Conservation (phyloP, 1,284 basidiomycete genomes). For the Xerocomus minutiporus region DNA sequence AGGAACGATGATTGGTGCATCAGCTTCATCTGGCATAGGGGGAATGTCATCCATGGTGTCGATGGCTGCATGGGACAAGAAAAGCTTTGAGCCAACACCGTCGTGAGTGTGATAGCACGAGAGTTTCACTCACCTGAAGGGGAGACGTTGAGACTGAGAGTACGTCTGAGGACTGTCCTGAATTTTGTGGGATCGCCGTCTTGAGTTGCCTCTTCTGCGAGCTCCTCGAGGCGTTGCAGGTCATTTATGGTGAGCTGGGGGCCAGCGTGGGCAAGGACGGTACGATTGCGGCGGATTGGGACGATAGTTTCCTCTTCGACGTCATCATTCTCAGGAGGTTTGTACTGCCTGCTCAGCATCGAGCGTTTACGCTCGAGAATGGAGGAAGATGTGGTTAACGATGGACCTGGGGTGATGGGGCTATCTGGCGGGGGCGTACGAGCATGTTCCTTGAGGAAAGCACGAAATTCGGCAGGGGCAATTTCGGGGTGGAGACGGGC, state of each 20-base stretch:
- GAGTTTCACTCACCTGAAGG: conserved; percentile 64
- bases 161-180: conserved; percentile 78
- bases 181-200: conserved; percentile 83
- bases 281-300: conserved; percentile 65
- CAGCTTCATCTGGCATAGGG: conserved; percentile 72
- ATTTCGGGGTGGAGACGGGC: conserved; percentile 95
- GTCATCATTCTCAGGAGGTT: conserved; percentile 70
- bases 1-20: conserved; percentile 85
- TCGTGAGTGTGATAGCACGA: conserved; percentile 10
- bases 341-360: conserved; percentile 88
- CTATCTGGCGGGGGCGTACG: conserved; percentile 52
- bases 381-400: conserved; percentile 39
- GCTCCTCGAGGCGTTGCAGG: conserved; percentile 86
- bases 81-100: conserved; percentile 19
- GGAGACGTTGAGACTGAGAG: conserved; percentile 83
- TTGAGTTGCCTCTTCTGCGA: conserved; percentile 83
- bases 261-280: conserved; percentile 55
- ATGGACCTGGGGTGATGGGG: conserved; percentile 33
- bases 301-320: conserved; percentile 65
- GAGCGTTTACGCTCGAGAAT: conserved; percentile 74
- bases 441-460: conserved; percentile 92
- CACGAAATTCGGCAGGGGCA: conserved; percentile 92
- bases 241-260: conserved; percentile 87
- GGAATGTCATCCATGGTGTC: conserved; percentile 63
- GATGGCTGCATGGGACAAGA: conserved; percentile 42